Conservation (phyloP, 2,329 filamentous ascomycete genomes). For the Diaporthe vexans region DNA sequence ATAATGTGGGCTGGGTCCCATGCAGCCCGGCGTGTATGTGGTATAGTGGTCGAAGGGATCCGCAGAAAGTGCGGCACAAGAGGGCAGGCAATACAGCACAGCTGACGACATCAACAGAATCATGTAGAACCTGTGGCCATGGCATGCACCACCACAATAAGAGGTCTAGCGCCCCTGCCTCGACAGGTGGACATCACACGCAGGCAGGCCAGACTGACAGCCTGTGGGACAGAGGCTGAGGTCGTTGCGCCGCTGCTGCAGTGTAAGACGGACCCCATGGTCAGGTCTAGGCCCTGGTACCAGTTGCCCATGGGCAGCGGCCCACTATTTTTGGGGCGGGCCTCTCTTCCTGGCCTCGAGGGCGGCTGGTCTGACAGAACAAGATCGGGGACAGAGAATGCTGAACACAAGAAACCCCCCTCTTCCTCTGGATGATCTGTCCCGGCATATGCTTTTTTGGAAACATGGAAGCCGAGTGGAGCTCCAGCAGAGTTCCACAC, state of each 20-base stretch:
- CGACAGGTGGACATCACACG: conserved; percentile 18
- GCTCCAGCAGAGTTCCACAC: conserved; percentile 25
- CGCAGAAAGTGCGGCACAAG: too few species aligned
- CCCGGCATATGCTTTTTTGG: conserved; percentile 32
- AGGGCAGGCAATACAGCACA: conserved; percentile 3
- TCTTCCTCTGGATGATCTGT: conserved; percentile 12
- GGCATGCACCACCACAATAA: conserved; percentile 1
- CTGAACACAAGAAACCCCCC: not conserved
- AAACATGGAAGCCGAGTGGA: conserved; percentile 26
- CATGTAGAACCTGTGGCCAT: conserved; percentile 36
- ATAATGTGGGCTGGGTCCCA: not conserved
- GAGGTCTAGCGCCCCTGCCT: conserved; percentile 9
- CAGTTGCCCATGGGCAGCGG: not conserved
- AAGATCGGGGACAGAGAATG: not conserved
- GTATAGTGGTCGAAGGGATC: conserved; percentile 9
- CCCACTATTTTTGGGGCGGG: conserved; percentile 27
- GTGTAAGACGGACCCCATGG: conserved; percentile 19
- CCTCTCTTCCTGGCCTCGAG: not conserved
- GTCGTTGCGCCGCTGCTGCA: conserved; percentile 15
- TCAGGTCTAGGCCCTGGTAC: conserved; percentile 8
- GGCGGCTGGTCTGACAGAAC: not conserved
- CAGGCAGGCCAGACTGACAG: not conserved
- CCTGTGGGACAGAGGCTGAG: conserved; percentile 4
- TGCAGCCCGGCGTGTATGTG: not conserved
- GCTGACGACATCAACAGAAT: conserved; percentile 40